A percentile compares a stretch with the other conserved stretches of the same genome.
Conservation (phyloP, 139 green algal species). For the Micractinium sp. region DNA sequence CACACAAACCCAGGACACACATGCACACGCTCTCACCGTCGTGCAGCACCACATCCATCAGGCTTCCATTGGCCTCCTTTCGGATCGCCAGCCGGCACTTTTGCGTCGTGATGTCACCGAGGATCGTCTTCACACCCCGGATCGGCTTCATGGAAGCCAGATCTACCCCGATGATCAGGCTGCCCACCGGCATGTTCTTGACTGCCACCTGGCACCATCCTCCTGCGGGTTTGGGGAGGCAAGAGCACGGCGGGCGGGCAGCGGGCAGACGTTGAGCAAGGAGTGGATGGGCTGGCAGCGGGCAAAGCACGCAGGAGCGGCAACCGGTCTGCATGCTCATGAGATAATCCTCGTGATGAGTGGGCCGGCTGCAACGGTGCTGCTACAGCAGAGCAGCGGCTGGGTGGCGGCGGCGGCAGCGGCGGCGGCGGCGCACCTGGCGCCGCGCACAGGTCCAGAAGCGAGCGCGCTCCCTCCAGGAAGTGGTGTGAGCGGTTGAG, state of each 20-base stretch:
- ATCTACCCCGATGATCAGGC: conserved; percentile 95
- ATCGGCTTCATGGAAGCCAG: conserved; percentile 94
- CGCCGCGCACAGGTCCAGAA: conserved; percentile 98
- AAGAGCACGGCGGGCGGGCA: no score
- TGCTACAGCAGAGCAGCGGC: no score
- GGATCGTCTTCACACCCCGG: conserved; percentile 82
- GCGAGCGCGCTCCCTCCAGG: conserved; percentile 72
- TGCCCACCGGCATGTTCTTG: conserved; percentile 93
- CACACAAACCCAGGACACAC: no score
- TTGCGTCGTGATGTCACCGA: conserved; percentile 96
- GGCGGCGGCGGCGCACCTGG: conserved; percentile 66
- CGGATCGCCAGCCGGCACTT: conserved; percentile 73
- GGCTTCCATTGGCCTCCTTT: conserved; percentile 72
- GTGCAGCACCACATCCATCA: conserved; percentile 96
- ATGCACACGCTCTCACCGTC: no score
- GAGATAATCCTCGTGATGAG: no score
- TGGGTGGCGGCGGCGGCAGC: neutral
- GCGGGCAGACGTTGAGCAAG: no score
- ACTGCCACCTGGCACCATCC: conserved; percentile 92
- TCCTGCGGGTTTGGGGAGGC: conserved; percentile 38
- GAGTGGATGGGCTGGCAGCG: no score
- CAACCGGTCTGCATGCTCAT: no score
- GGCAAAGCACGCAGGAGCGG: no score
- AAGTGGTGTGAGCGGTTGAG: conserved; percentile 98
- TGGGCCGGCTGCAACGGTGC: no score